Evolutionary conservation across 1,284 basidiomycete species (phyloP).

Genomic region (Puccinia novopanici): DNA sequence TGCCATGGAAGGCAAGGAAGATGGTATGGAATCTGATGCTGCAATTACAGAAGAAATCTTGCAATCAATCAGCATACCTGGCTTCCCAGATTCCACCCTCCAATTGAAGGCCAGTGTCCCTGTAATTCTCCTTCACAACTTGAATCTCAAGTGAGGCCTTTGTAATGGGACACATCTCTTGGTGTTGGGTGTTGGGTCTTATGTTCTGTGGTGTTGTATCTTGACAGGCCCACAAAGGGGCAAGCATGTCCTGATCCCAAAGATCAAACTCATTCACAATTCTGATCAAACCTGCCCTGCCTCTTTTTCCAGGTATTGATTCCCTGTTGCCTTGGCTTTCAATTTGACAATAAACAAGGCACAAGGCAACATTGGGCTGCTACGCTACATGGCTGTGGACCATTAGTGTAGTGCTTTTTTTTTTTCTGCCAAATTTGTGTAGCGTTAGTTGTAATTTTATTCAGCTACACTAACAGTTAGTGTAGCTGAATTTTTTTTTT

Average conservation of each 20-base stretch:
- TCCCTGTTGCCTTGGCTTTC: not conserved
- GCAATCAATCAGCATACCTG: not conserved
- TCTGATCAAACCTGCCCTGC: not conserved
- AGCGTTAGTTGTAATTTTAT: no score
- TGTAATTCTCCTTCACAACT: not conserved
- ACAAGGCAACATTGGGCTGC: no score
- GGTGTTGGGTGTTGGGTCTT: not conserved
- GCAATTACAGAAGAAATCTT: not conserved
- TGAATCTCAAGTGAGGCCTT: not conserved
- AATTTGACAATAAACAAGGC: conserved; percentile 8
- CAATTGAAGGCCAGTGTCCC: not conserved
- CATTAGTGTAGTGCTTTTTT: no score
- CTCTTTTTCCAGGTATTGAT: no score
- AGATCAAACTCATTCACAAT: not conserved
- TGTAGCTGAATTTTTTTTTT: no score
- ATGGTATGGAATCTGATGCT: not conserved
- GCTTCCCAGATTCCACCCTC: not conserved
- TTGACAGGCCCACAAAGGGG: not conserved
- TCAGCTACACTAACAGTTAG: no score
- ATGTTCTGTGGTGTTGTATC: not conserved
- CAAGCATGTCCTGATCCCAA: not conserved
- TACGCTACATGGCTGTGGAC: no score
- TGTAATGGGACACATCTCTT: no score
- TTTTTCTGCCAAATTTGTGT: no score
- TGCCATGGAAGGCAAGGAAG: not conserved